A percentile compares a stretch with the other conserved stretches of the same genome.
Conservation (phyloP, 768 basidiomycete genomes). For the Pleurotus djamor region DNA sequence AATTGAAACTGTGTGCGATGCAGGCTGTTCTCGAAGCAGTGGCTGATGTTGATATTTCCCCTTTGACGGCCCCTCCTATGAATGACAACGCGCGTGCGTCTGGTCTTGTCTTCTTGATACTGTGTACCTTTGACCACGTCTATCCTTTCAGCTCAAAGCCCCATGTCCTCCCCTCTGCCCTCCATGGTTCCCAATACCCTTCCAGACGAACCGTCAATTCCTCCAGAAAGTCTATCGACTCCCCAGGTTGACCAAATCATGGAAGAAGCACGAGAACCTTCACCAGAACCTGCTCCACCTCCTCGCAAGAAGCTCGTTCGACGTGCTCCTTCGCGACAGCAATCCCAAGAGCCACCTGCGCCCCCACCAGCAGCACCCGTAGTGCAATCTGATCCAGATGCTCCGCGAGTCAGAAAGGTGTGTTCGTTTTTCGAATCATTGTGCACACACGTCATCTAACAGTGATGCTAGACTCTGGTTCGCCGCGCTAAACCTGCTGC, state of each 20-base stretch:
- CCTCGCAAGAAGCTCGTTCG: slow-evolving; percentile 26
- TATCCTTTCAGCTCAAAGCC: background rate
- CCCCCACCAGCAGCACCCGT: slow-evolving; percentile 11
- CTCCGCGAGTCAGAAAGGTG: slow-evolving; percentile 28
- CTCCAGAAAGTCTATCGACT: slow-evolving; percentile 18
- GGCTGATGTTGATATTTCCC: slow-evolving; percentile 28
- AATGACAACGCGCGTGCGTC: background rate
- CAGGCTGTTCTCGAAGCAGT: slow-evolving; percentile 55
- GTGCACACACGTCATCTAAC: background rate
- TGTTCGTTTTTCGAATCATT: slow-evolving; percentile 4
- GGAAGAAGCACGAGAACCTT: background rate
- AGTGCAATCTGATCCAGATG: slow-evolving; percentile 12
- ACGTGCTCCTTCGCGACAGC: slow-evolving; percentile 35
- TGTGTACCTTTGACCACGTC: no score
- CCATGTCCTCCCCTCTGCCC: slow-evolving; percentile 36
- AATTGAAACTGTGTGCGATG: slow-evolving; percentile 39
- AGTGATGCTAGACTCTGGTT: slow-evolving; percentile 31
- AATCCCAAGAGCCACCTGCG: slow-evolving; percentile 32
- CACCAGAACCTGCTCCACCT: background rate
- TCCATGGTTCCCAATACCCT: slow-evolving; percentile 52
- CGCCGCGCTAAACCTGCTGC: slow-evolving; percentile 35
- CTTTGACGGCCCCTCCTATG: slow-evolving; percentile 16
- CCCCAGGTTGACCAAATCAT: background rate
- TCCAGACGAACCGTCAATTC: slow-evolving; percentile 46
- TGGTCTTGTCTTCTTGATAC: background rate